Percentiles rank a stretch among this genome's conserved stretches.
phyloP scores from a whole-genome alignment of 495 filamentous ascomycete genomes.

The Neurospora terricola region DNA sequence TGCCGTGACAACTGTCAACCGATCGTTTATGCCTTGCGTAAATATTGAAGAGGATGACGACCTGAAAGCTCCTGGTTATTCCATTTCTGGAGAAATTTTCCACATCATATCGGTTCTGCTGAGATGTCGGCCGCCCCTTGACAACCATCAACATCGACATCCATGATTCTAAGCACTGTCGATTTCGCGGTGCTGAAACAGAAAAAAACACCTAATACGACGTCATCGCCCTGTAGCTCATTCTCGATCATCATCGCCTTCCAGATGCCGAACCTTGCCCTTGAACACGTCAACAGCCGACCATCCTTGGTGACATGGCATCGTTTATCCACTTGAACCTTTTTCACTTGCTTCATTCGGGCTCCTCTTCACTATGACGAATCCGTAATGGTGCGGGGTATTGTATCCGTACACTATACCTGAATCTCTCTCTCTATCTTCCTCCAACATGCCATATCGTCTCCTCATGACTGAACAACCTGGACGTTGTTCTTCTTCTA shows the following conservation, averaged over 20 bases:
- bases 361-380: not conserved
- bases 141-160: not conserved
- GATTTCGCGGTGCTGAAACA: not conserved
- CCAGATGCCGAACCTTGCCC: not conserved
- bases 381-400: not conserved
- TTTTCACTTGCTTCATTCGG: not conserved
- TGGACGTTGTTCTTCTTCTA: constrained; percentile 99
- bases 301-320: not conserved
- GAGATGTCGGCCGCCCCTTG: not conserved
- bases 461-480: constrained; percentile 64
- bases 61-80: not conserved
- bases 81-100: not conserved
- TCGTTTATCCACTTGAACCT: not conserved
- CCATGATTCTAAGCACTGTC: not conserved
- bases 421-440: not conserved
- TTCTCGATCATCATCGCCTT: not conserved
- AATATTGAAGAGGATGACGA: not conserved
- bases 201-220: not conserved
- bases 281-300: not conserved
- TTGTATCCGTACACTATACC: not conserved
- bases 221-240: not conserved
- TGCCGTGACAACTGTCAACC: not conserved
- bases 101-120: not conserved
- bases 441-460: not conserved
- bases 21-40: not conserved